phyloP scores from a whole-genome alignment of 1,284 basidiomycete genomes.

The Ustilago lituana region DNA sequence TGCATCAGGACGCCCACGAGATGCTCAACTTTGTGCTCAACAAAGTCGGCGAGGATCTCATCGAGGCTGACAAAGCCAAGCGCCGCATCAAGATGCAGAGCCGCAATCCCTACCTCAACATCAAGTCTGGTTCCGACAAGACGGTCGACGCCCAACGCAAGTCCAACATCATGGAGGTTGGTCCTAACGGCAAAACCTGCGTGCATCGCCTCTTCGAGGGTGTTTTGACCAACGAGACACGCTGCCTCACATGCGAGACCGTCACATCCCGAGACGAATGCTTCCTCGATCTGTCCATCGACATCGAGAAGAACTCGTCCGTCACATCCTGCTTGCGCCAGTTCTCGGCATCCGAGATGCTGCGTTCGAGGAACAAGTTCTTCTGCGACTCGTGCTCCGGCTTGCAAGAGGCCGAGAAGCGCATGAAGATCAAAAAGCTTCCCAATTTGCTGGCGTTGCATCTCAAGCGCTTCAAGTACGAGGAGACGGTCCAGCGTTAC shows the following conservation, averaged over 20 bases:
- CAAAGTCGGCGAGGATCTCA: constrained; percentile 89
- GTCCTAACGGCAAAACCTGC: constrained; percentile 74
- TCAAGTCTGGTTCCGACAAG: constrained; percentile 17
- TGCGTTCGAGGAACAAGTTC: constrained; percentile 97
- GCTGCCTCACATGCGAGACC: constrained; percentile 90
- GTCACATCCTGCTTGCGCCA: constrained; percentile 93
- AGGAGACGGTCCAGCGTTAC: constrained; percentile 85
- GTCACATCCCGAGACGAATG: constrained; percentile 93
- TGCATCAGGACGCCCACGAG: constrained; percentile 89
- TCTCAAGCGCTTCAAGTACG: constrained; percentile 97
- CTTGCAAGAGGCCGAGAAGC: constrained; percentile 95
- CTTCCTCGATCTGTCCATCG: constrained; percentile 95
- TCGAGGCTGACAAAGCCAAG: constrained; percentile 69
- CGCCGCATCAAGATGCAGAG: constrained; percentile 40
- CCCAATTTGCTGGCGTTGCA: constrained; percentile 94
- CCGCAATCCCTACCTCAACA: constrained; percentile 35
- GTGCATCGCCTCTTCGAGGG: constrained; percentile 94
- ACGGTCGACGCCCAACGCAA: constrained; percentile 53
- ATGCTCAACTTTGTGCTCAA: constrained; percentile 95
- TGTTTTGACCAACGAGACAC: constrained; percentile 91
- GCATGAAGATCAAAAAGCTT: constrained; percentile 97
- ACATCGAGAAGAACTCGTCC: constrained; percentile 96
- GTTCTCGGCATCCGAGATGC: constrained; percentile 97
- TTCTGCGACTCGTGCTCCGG: constrained; percentile 97
- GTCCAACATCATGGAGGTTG: constrained; percentile 52